phyloP scores from a whole-genome alignment of 805 yeast genomes.

The Teunomyces tritomae region DNA sequence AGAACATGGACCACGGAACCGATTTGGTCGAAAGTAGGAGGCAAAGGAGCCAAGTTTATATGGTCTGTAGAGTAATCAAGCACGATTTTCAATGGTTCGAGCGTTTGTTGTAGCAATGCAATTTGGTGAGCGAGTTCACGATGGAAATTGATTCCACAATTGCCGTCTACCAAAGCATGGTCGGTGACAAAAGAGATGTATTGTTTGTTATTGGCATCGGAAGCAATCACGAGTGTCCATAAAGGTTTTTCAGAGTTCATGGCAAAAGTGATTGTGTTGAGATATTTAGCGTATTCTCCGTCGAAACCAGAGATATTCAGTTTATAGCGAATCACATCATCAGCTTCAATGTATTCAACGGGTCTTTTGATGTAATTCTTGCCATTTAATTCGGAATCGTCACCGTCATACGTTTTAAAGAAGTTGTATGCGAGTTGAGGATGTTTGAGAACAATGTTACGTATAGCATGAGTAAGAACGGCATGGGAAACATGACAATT shows the following conservation, averaged over 20 bases:
- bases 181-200: constrained; percentile 13
- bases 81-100: not conserved
- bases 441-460: not conserved
- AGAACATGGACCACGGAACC: not conserved
- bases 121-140: constrained; percentile 18
- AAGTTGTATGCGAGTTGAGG: constrained; percentile 16
- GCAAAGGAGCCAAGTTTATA: not conserved
- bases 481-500: constrained; percentile 3
- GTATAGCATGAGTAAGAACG: constrained; percentile 3
- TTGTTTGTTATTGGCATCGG: constrained; percentile 7
- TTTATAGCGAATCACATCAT: not conserved
- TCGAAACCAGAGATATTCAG: not conserved
- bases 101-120: constrained; percentile 3
- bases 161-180: constrained; percentile 30
- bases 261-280: not conserved
- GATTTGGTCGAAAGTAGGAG: not conserved
- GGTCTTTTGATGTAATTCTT: not conserved
- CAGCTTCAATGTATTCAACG: not conserved
- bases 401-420: constrained; percentile 9
- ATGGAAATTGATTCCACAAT: constrained; percentile 28
- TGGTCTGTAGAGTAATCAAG: not conserved
- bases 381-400: not conserved
- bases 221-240: not conserved
- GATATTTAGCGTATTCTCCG: not conserved
- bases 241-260: not conserved